phyloP scores from a whole-genome alignment of 1,284 basidiomycete species.

The Apiotrichum brassicae region DNA sequence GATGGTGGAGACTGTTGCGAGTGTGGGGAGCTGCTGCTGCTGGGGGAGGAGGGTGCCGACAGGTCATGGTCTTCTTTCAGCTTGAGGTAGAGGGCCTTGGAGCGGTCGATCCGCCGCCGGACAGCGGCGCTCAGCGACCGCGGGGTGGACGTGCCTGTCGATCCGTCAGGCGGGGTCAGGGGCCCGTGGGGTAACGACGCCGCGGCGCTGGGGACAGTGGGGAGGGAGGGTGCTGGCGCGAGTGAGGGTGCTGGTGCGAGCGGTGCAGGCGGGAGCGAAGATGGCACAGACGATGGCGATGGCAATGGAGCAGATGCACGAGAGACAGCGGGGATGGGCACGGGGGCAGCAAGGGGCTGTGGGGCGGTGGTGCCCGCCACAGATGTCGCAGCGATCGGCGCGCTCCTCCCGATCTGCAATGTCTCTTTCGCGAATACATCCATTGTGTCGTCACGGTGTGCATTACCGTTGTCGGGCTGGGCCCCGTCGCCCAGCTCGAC shows the following conservation, averaged over 20 bases:
- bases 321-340: too few relatives aligned
- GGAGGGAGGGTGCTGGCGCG: background rate
- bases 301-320: too few relatives aligned
- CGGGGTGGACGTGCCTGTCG: background rate
- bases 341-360: too few relatives aligned
- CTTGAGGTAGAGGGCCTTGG: constrained; percentile 2
- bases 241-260: background rate
- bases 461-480: too few relatives aligned
- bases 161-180: background rate
- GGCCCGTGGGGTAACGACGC: background rate
- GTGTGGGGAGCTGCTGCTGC: background rate
- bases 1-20: too few relatives aligned
- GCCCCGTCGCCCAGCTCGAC: too few relatives aligned
- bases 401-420: too few relatives aligned
- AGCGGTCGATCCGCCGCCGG: constrained; percentile 7
- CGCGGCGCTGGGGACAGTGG: background rate
- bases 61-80: background rate
- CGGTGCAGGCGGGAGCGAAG: background rate
- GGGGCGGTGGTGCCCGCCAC: too few relatives aligned
- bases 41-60: background rate
- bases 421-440: too few relatives aligned
- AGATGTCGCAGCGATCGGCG: too few relatives aligned
- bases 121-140: background rate
- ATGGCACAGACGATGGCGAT: background rate
- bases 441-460: too few relatives aligned